phyloP scores from a whole-genome alignment of 108 stramenopile species.

The Cylindrotheca closterium region DNA sequence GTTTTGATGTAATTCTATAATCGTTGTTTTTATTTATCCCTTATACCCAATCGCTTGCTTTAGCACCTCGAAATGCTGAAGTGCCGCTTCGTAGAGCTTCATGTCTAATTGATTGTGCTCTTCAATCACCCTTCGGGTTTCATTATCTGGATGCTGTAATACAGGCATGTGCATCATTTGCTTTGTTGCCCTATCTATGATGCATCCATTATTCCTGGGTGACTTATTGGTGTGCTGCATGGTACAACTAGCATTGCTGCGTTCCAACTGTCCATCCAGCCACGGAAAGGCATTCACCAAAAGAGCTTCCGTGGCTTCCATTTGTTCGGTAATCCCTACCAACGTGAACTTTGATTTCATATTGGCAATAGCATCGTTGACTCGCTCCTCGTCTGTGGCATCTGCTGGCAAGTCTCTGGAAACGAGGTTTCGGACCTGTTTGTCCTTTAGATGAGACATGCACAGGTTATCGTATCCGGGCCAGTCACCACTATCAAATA shows the following conservation, averaged over 20 bases:
- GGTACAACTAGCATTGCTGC: conserved; percentile 27
- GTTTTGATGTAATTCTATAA: no score
- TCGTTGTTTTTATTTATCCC: no score
- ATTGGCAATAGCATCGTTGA: conserved; percentile 65
- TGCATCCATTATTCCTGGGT: conserved; percentile 60
- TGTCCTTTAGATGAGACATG: conserved; percentile 60
- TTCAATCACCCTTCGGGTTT: conserved; percentile 50
- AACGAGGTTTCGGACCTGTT: conserved; percentile 65
- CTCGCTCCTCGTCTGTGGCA: conserved; percentile 29
- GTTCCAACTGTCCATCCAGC: conserved; percentile 37
- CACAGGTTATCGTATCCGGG: conserved; percentile 32
- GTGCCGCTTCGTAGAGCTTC: conserved; percentile 71
- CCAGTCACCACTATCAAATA: conserved; percentile 22
- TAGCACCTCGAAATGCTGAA: conserved; percentile 58
- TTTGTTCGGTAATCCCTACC: conserved; percentile 69
- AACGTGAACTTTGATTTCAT: conserved; percentile 59
- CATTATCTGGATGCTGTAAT: conserved; percentile 59
- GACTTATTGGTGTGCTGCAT: conserved; percentile 57
- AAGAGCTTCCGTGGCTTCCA: conserved; percentile 41
- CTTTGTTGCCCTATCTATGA: conserved; percentile 5
- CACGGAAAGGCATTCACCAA: conserved; percentile 68
- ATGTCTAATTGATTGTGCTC: conserved; percentile 69
- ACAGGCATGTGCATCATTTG: conserved; percentile 48
- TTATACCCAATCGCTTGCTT: conserved; percentile 23
- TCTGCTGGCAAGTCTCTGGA: conserved; percentile 12